Conservation (phyloP, 2,329 filamentous ascomycete genomes). For the Neonectria neomacrospora region DNA sequence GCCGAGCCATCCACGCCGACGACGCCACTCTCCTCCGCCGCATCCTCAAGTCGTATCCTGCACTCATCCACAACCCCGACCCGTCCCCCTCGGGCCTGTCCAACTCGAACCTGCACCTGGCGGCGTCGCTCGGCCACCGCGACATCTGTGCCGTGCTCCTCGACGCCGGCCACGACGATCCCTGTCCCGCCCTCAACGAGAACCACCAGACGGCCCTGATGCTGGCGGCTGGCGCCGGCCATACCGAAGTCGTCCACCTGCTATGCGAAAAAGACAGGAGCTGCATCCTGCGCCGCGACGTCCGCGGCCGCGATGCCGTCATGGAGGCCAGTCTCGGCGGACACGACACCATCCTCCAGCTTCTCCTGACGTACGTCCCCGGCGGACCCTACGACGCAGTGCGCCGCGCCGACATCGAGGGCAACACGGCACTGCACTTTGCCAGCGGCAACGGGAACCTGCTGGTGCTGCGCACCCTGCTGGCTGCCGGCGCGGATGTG, state of each 20-base stretch:
- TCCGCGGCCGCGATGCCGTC: conserved; percentile 76
- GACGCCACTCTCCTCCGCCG: conserved; percentile 78
- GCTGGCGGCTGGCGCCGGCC: conserved; percentile 76
- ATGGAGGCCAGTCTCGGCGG: conserved; percentile 72
- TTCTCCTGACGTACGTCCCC: conserved; percentile 70
- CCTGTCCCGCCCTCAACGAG: conserved; percentile 80
- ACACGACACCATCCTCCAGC: conserved; percentile 72
- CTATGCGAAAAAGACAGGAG: conserved; percentile 72
- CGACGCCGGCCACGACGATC: conserved; percentile 78
- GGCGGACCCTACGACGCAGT: conserved; percentile 65
- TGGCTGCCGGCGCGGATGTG: conserved; percentile 82
- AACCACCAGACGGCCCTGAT: conserved; percentile 84
- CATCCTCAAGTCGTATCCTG: conserved; percentile 78
- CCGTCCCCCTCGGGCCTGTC: conserved; percentile 73
- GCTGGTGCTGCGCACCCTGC: conserved; percentile 78
- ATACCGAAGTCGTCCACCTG: conserved; percentile 78
- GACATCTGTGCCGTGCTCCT: conserved; percentile 77
- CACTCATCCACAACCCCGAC: conserved; percentile 82
- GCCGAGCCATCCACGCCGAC: conserved; percentile 82
- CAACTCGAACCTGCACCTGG: conserved; percentile 87
- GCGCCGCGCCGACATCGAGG: conserved; percentile 71
- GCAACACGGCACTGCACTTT: conserved; percentile 90
- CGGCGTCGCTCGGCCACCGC: conserved; percentile 76
- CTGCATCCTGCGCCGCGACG: conserved; percentile 73
- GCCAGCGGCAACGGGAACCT: conserved; percentile 85